Conservation (phyloP, 1,139 yeast species). For the Geotrichum phurueaensis region DNA sequence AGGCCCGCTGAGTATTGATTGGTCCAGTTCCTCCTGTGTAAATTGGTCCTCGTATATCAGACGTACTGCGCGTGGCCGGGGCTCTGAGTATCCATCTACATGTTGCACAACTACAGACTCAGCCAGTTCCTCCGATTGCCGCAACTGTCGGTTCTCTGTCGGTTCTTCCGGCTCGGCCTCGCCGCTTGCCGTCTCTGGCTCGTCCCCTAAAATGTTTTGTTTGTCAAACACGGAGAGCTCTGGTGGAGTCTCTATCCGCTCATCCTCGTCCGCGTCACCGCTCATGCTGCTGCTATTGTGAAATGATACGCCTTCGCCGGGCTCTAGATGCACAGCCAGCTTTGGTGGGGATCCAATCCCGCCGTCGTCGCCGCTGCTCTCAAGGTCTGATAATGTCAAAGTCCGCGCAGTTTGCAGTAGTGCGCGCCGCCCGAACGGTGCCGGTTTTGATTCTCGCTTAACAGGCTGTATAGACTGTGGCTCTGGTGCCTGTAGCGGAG, state of each 20-base stretch:
- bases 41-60: constrained; percentile 2
- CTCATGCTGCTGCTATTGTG: constrained; percentile 1
- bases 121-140: background rate
- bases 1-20: constrained; percentile 11
- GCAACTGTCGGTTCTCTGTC: background rate
- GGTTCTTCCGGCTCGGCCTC: background rate
- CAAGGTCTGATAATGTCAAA: constrained; percentile 11
- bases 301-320: constrained; percentile 14
- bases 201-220: constrained; percentile 5
- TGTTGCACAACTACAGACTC: background rate
- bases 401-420: constrained; percentile 9
- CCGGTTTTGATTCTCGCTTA: background rate
- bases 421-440: background rate
- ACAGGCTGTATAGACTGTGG: background rate
- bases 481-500: background rate
- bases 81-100: background rate
- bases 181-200: background rate
- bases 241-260: constrained; percentile 12
- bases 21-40: constrained; percentile 12
- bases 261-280: constrained; percentile 1
- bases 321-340: constrained; percentile 11
- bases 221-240: constrained; percentile 8
- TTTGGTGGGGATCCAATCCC: constrained; percentile 6
- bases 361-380: constrained; percentile 14
- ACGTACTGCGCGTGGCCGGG: background rate